Evolutionary conservation across 108 stramenopile genomes (phyloP), one percentile per base, ranked within the genome.

Genomic region (Skeletonema potamos): DNA sequence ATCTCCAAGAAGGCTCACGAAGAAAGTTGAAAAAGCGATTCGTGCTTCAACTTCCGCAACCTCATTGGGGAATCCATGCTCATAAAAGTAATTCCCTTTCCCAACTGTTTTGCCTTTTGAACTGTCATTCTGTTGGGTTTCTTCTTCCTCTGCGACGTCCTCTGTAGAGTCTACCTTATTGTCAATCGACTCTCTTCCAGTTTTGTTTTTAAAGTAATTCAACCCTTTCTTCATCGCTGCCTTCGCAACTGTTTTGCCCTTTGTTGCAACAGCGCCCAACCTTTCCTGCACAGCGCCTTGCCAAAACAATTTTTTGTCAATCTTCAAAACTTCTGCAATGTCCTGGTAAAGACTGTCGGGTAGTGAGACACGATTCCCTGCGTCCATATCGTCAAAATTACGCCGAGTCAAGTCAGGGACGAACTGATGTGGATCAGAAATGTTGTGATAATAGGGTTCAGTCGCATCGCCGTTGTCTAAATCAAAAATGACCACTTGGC

Each of bases 11-110:
- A 80, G 61, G n/a, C 60, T 32, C 18, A 85, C 66, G 32, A 81
- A 85, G 59, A 85, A 85, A 9, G 57, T 64, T 3, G 69, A 43
- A 33, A 85, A 78, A 13, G 84, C 81, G 2, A 79, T 62, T 7
- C 82, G 64, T 8, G 82, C 72, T 29, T 75, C 77, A 30, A 79
- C 74, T 60, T 85, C 84, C 2, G 77, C 77, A n/a, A n/a, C 37
- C 39, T 75, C 81, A 55, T 71, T 70, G 22, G 66, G 24, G 33
- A 65, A 84, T 54, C 77, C 66, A 1, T 76, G 66, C 55, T 77
- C 75, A 44, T 64, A 72, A 32, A 59, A 65, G 34, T 76, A 76
- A 43, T 70, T 74, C 7, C 82, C 73, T 41, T 69, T 74, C 10
- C 77, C 77, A 18, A 73, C 67, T 17, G 27, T 46, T 68, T 70